A percentile compares a stretch with the other conserved stretches of the same genome.
Conservation (phyloP, 2,329 filamentous ascomycete species). For the Penicillium sp. region DNA sequence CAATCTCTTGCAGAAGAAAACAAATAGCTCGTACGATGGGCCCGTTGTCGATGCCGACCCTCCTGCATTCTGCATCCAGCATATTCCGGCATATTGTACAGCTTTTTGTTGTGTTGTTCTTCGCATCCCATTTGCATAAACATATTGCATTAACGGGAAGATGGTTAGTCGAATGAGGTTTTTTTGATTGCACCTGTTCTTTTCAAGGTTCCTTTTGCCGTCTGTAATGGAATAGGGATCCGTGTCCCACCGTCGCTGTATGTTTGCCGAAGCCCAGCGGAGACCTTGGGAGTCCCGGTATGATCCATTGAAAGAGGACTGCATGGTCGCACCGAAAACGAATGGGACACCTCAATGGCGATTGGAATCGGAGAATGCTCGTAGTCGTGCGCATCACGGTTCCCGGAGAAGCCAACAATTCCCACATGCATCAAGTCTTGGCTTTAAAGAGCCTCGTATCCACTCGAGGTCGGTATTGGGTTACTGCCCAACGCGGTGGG, state of each 20-base stretch:
- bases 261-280: neutral
- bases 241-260: neutral
- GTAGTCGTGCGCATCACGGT: neutral
- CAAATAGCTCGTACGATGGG: neutral
- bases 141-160: constrained; percentile 18
- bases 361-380: neutral
- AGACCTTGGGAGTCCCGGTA: neutral
- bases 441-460: neutral
- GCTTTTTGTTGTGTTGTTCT: constrained; percentile 3
- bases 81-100: constrained; percentile 8
- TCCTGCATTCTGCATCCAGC: neutral
- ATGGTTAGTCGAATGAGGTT: constrained; percentile 21
- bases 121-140: constrained; percentile 15
- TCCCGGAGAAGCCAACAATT: neutral
- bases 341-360: neutral
- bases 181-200: constrained; percentile 7
- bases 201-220: neutral
- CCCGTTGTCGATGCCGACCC: neutral
- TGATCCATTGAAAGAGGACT: neutral
- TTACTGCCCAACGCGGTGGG: neutral
- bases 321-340: neutral
- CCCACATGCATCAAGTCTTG: neutral
- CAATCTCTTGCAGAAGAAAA: neutral
- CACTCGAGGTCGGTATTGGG: neutral
- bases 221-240: neutral